Evolutionary conservation across 2,329 filamentous ascomycete genomes (phyloP).

Genomic region (Neonectria sp.): DNA sequence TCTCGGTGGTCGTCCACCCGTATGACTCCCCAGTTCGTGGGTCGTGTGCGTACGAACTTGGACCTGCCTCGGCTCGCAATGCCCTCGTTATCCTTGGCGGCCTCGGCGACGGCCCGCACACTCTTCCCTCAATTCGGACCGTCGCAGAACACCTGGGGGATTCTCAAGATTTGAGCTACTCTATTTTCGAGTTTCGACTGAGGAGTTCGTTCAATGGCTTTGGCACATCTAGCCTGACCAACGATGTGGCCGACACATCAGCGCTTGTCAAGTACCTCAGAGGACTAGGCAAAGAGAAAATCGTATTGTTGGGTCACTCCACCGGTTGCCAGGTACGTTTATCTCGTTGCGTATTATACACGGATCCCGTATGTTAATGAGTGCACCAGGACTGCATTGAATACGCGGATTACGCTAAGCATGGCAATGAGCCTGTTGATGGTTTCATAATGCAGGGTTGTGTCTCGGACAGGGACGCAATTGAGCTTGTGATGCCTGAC

Average conservation of each 20-base stretch:
- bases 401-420: conserved; percentile 62
- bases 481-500: conserved; percentile 63
- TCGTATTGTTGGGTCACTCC: conserved; percentile 72
- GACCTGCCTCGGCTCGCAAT: conserved; percentile 62
- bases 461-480: conserved; percentile 81
- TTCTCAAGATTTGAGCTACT: conserved; percentile 59
- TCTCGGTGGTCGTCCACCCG: conserved; percentile 62
- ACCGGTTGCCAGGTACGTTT: conserved; percentile 69
- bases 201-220: conserved; percentile 68
- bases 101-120: conserved; percentile 78
- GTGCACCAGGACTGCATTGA: conserved; percentile 68
- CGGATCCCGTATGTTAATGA: conserved; percentile 1
- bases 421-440: conserved; percentile 70
- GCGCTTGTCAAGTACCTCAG: conserved; percentile 69
- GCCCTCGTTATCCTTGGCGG: conserved; percentile 80
- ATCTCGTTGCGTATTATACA: neutral
- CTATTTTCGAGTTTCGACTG: conserved; percentile 71
- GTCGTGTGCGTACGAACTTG: conserved; percentile 65
- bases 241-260: conserved; percentile 69
- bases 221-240: conserved; percentile 64
- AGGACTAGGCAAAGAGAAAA: conserved; percentile 63
- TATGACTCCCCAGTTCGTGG: conserved; percentile 58
- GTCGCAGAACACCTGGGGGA: conserved; percentile 62
- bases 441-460: conserved; percentile 86
- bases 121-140: conserved; percentile 69